phyloP scores from a whole-genome alignment of 345 rosid species.

The Hibiscus syriacus region DNA sequence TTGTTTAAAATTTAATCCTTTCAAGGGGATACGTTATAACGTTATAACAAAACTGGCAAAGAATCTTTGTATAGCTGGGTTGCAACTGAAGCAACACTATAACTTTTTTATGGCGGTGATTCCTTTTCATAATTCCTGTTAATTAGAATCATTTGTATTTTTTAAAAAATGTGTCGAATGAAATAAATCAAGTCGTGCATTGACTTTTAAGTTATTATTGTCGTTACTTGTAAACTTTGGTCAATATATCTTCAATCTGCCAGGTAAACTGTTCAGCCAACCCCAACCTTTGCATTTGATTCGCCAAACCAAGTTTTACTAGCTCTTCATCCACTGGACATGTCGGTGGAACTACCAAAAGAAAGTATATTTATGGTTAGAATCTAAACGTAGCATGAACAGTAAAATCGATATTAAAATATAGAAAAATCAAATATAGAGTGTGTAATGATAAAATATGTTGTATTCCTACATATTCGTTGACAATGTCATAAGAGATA shows the following conservation, averaged over 20 bases:
- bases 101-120: background rate
- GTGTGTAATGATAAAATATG: no score
- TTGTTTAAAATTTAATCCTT: constrained; percentile 5
- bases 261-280: constrained; percentile 38
- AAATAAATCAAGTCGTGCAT: no score
- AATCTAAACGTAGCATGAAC: no score
- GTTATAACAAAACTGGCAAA: no score
- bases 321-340: constrained; percentile 51
- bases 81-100: background rate
- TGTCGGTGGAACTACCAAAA: constrained; percentile 43
- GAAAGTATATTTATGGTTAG: no score
- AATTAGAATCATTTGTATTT: background rate
- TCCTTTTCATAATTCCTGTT: constrained; percentile 30
- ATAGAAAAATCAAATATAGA: no score
- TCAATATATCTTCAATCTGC: constrained; percentile 36
- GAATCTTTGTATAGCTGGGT: constrained; percentile 41
- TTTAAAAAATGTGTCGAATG: background rate
- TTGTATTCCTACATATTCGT: no score
- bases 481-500: no score
- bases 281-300: constrained; percentile 43
- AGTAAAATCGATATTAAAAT: no score
- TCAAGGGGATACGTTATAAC: constrained; percentile 40
- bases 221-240: constrained; percentile 34
- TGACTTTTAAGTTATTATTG: background rate
- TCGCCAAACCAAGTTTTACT: constrained; percentile 36